Conservation (phyloP, 2,329 filamentous ascomycete species). For the Xylariaceae sp. region DNA sequence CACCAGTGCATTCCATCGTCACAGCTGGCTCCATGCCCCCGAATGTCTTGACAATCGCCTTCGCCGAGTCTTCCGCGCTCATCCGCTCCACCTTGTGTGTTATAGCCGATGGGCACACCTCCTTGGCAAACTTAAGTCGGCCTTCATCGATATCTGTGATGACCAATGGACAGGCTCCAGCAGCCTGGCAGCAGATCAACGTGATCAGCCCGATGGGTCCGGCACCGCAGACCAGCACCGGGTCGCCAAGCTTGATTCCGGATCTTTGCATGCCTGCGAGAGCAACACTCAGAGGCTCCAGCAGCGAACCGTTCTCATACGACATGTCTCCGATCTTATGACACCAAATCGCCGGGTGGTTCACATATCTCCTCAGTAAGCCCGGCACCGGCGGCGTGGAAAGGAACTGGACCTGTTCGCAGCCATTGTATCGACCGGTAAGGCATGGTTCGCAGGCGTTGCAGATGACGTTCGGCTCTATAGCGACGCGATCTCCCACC, state of each 20-base stretch:
- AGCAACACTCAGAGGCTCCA: slow-evolving; percentile 87
- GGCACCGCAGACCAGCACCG: slow-evolving; percentile 84
- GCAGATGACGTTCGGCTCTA: slow-evolving; percentile 94
- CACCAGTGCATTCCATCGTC: slow-evolving; percentile 89
- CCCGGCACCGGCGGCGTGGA: slow-evolving; percentile 88
- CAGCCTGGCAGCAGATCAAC: slow-evolving; percentile 76
- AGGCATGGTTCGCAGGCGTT: slow-evolving; percentile 85
- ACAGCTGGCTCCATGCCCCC: slow-evolving; percentile 77
- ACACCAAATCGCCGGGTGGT: slow-evolving; percentile 91
- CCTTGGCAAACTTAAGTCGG: slow-evolving; percentile 77
- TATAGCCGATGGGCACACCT: slow-evolving; percentile 71
- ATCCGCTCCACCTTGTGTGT: slow-evolving; percentile 73
- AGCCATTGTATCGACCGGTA: slow-evolving; percentile 93
- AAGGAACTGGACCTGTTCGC: slow-evolving; percentile 78
- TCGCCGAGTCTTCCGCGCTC: slow-evolving; percentile 67
- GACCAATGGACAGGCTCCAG: slow-evolving; percentile 84
- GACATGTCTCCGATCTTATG: slow-evolving; percentile 93
- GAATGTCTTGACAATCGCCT: slow-evolving; percentile 63
- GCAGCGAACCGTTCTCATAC: slow-evolving; percentile 83
- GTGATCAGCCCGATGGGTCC: slow-evolving; percentile 92
- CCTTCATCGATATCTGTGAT: slow-evolving; percentile 94
- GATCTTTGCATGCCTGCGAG: slow-evolving; percentile 84
- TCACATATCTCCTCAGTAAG: slow-evolving; percentile 85
- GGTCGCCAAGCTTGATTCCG: slow-evolving; percentile 75
- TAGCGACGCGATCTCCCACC: slow-evolving; percentile 83